A percentile compares a stretch with the other conserved stretches of the same genome.
phyloP scores from a whole-genome alignment of 2,329 filamentous ascomycete genomes.

The Phyllosticta citrichinensis region DNA sequence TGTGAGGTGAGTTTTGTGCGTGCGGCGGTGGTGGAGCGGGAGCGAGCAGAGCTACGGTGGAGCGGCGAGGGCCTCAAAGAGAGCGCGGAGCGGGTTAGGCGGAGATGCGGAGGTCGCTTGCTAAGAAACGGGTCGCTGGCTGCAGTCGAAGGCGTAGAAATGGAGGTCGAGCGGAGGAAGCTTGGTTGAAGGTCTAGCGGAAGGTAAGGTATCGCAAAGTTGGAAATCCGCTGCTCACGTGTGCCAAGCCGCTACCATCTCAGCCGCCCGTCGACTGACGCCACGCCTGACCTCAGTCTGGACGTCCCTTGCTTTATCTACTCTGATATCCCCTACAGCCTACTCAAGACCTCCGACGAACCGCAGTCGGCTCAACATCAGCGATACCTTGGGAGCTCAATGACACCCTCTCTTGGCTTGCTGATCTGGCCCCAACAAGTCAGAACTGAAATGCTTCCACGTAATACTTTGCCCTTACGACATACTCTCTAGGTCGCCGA shows the following conservation, averaged over 20 bases:
- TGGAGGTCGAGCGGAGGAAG: not conserved
- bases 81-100: not conserved
- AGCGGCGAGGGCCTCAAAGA: not conserved
- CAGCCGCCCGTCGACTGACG: not conserved
- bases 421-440: too few species aligned
- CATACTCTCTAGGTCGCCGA: too few species aligned
- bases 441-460: too few species aligned
- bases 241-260: not conserved
- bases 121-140: not conserved
- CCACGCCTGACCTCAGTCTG: not conserved
- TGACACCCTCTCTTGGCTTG: too few species aligned
- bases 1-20: slow-evolving; percentile 7
- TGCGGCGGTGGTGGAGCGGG: slow-evolving; percentile 2
- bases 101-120: not conserved
- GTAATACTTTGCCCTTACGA: too few species aligned
- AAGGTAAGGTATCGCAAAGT: not conserved
- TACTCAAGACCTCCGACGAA: too few species aligned
- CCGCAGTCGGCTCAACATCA: too few species aligned
- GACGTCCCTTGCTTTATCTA: too few species aligned
- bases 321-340: too few species aligned
- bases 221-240: not conserved
- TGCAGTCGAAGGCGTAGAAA: not conserved
- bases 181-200: not conserved
- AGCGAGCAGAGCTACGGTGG: not conserved
- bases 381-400: too few species aligned